Evolutionary conservation across 2,329 filamentous ascomycete species (phyloP).

Genomic region (Ophiostoma tasmaniense): DNA sequence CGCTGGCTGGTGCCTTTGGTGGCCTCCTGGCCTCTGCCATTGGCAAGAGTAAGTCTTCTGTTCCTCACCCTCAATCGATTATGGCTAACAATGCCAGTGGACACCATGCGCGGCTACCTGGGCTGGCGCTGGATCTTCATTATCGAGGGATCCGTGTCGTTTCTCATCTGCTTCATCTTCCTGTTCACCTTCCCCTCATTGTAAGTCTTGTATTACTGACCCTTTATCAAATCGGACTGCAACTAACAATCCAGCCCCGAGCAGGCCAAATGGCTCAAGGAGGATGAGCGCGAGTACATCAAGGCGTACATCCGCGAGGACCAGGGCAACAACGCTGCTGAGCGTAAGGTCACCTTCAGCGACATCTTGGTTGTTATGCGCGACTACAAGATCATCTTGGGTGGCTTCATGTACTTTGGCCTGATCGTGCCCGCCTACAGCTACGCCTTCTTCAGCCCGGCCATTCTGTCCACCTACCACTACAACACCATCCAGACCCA

Average conservation of each 20-base stretch:
- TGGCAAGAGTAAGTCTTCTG: conserved; percentile 51
- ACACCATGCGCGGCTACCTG: conserved; percentile 55
- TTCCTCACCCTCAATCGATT: background rate
- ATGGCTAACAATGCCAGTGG: conserved; percentile 39
- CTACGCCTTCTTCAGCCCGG: conserved; percentile 69
- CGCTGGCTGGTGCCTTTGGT: conserved; percentile 74
- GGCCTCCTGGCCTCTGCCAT: conserved; percentile 79
- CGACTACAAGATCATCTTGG: conserved; percentile 65
- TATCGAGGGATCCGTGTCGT: conserved; percentile 60
- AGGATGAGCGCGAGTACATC: conserved; percentile 61
- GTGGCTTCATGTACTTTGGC: conserved; percentile 74
- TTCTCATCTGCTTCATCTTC: conserved; percentile 51
- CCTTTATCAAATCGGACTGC: background rate
- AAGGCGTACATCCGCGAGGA: conserved; percentile 59
- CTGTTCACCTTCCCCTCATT: conserved; percentile 67
- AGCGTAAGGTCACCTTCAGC: conserved; percentile 49
- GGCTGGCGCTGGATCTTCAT: conserved; percentile 85
- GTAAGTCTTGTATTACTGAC: conserved; percentile 26
- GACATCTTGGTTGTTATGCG: conserved; percentile 59
- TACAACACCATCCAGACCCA: conserved; percentile 52
- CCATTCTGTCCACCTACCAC: conserved; percentile 60
- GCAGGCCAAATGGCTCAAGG: conserved; percentile 60
- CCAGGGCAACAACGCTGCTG: conserved; percentile 56
- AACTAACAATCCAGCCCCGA: conserved; percentile 41
- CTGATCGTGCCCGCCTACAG: conserved; percentile 69